Evolutionary conservation across 805 yeast species (phyloP).

Genomic region (Sugiyamaella floridensis): DNA sequence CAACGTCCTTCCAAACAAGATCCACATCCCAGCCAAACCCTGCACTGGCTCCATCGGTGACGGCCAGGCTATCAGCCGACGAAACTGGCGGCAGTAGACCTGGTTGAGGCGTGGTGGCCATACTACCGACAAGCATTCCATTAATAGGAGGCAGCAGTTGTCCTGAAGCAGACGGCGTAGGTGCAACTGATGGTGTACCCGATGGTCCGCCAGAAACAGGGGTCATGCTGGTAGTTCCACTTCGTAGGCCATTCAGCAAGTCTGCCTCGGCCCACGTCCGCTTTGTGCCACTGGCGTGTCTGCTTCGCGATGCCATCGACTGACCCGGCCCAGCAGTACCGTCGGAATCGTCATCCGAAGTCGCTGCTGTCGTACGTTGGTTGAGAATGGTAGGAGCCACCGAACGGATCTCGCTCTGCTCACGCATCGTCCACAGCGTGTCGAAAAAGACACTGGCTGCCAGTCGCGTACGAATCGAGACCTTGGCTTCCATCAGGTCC

Average conservation of each 20-base stretch:
- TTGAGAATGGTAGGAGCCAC: constrained; percentile 31
- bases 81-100: background rate
- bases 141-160: background rate
- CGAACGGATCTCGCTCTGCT: constrained; percentile 57
- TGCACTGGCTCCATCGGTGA: background rate
- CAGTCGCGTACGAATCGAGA: constrained; percentile 70
- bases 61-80: background rate
- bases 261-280: background rate
- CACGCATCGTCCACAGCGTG: constrained; percentile 74
- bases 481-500: constrained; percentile 17
- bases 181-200: background rate
- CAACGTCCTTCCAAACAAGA: constrained; percentile 72
- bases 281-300: background rate
- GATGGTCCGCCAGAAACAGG: background rate
- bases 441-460: constrained; percentile 91
- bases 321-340: background rate
- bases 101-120: background rate
- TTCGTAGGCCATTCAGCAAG: background rate
- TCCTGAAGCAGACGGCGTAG: background rate
- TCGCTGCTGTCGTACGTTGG: constrained; percentile 16
- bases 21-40: constrained; percentile 41
- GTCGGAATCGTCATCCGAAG: constrained; percentile 10
- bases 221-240: background rate
- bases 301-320: background rate
- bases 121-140: background rate